Base-by-base conservation (phyloP, 1,284 basidiomycete species). In the Omphalotus olearius region DNA sequence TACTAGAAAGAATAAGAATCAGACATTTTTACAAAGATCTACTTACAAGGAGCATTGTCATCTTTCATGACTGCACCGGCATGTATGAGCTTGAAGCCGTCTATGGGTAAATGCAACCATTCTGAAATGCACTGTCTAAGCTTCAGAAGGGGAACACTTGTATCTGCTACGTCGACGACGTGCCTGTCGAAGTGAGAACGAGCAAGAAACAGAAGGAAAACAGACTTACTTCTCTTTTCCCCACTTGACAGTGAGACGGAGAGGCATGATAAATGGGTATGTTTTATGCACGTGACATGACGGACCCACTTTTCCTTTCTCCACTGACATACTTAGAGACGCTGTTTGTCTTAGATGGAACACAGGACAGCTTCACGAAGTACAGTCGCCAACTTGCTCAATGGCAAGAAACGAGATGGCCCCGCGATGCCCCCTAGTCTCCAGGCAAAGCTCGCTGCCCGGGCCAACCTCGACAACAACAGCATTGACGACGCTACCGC, bases 381-480 rank as follows among this genome's bases (percentile, higher is more conserved):
- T 33, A 25, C 11, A 45, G 44, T 47, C 41, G 45, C 48, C 46
- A 45, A 40, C 20, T 41, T 71, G 25, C 63, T 69, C 42, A 41
- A 69, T 70, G 63, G 65, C 65, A 58, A 70, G 63, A 66, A 66
- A 62, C 66, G 70, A 61, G 57, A 70, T 64, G 66, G 66, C 62
- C 83, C 85, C 0, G 83, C 86, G 46, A 88, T 96, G 56, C 94
- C 95, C 0, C 92, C 94, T 0, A 82, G 85, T 48, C 77, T 98
- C 50, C 93, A 94, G 65, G 91, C 91, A 55, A 97, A 95, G 74
- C 90, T 98, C 82, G 90, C 90, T 49, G 91, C 87, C 17, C 88
- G 90, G 59, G 52, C 62, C 83, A 75, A 48, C 35, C 40, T 40
- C 18, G 47, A 55, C 42, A 52, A 47, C 25, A 45, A 49, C 30